Conservation (phyloP, 176 grass and related monocot genomes). For the Melocanna baccifera region DNA sequence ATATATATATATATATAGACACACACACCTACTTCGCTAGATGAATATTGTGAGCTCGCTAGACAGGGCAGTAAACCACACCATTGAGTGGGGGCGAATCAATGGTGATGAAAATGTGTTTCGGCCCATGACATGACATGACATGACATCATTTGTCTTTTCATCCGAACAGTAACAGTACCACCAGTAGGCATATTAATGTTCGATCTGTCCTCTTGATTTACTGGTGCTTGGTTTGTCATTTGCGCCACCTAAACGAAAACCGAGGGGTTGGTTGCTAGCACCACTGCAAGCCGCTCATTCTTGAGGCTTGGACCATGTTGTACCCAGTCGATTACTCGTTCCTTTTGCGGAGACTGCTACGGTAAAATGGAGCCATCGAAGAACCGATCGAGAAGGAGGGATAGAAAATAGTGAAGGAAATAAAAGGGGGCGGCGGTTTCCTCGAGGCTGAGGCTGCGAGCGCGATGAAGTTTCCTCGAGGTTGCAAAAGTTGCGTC, state of each 20-base stretch:
- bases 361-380: neutral
- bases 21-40: no score
- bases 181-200: neutral
- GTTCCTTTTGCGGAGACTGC: neutral
- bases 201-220: neutral
- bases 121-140: neutral
- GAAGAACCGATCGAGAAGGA: neutral
- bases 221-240: neutral
- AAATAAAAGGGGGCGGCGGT: neutral
- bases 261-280: neutral
- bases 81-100: neutral
- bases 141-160: neutral
- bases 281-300: neutral
- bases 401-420: no score
- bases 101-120: neutral
- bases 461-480: slow-evolving; percentile 25
- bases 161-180: neutral
- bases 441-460: no score
- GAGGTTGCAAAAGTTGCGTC: neutral
- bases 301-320: neutral
- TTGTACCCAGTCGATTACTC: neutral
- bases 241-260: neutral
- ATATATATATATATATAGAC: no score
- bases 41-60: neutral
- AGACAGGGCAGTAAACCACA: neutral